Evolutionary conservation across 805 yeast genomes (phyloP), one percentile per base, ranked within the genome.

Genomic region (Alloascoidea hylecoeti): DNA sequence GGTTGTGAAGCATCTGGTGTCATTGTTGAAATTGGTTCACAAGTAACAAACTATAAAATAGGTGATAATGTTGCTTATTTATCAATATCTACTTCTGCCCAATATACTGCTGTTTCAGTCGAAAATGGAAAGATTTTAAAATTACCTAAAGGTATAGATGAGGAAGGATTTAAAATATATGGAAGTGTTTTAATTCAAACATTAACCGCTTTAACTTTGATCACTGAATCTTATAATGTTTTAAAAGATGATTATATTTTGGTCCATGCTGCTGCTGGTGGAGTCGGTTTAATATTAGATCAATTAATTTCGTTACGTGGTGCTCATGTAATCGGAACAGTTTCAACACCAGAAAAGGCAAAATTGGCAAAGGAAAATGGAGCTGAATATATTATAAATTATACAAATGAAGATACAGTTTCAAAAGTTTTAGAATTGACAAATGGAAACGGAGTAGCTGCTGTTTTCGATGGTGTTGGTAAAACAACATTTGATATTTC

Each of bases 261-360:
- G 35, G 76, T 84, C 17, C 84, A 86, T 62, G 96, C 96, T 3
- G 95, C 95, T 4, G 96, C 96, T 2, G 97, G 96, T 35, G 96
- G 96, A 40, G 89, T 83, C 37, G 97, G 97, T 3, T 66, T 72
- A 38, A 46, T 83, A 15, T 60, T 85, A 39, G 63, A 66, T 37
- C 95, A 86, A 55, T 60, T 86, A 56, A 57, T 79, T 37, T 55
- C 64, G 18, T 50, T 57, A 16, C 64, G 61, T 36, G 94, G 95
- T 15, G 96, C 86, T 3, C 76, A 72, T 44, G 86, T 76, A 35
- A 85, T 88, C 57, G 96, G 94, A 2, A 65, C 81, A 30, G 92
- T 94, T 4, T 84, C 96, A 2, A 65, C 83, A 9, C 72, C 67
- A 17, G 94, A 70, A 40, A 88, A 88, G 57, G 66, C 79, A 45